phyloP scores from a whole-genome alignment of 2,329 filamentous ascomycete genomes.

The Diatrype stigma region DNA sequence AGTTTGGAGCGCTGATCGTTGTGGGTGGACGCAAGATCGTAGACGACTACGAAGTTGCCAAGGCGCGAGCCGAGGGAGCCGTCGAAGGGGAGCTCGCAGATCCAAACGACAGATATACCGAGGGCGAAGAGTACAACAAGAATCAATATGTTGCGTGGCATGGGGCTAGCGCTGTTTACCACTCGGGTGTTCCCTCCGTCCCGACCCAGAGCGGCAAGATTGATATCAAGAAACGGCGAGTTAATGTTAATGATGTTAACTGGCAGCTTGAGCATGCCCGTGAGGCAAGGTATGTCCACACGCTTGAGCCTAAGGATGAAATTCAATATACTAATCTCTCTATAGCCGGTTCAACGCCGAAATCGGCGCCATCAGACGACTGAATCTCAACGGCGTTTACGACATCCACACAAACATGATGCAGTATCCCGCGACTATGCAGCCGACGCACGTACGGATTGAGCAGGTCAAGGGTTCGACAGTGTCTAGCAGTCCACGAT shows the following conservation, averaged over 20 bases:
- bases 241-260: conserved; percentile 87
- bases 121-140: conserved; percentile 88
- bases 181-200: conserved; percentile 73
- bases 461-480: conserved; percentile 54
- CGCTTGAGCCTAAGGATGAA: neutral
- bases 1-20: conserved; percentile 92
- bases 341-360: conserved; percentile 77
- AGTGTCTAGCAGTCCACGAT: conserved; percentile 29
- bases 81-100: conserved; percentile 89
- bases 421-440: conserved; percentile 82
- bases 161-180: conserved; percentile 92
- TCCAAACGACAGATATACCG: conserved; percentile 74
- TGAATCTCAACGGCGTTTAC: conserved; percentile 74
- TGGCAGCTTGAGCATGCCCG: conserved; percentile 96
- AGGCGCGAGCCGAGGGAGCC: conserved; percentile 69
- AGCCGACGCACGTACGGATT: conserved; percentile 82
- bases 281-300: conserved; percentile 69
- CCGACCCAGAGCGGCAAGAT: conserved; percentile 72
- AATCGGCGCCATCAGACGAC: conserved; percentile 63
- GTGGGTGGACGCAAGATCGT: conserved; percentile 81
- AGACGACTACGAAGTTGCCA: conserved; percentile 84
- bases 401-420: conserved; percentile 91
- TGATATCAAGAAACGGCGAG: conserved; percentile 77
- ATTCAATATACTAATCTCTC: conserved; percentile 5
- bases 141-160: conserved; percentile 99